phyloP scores from a whole-genome alignment of 257 asterid genomes.

The Jaltomata sinuosa region DNA sequence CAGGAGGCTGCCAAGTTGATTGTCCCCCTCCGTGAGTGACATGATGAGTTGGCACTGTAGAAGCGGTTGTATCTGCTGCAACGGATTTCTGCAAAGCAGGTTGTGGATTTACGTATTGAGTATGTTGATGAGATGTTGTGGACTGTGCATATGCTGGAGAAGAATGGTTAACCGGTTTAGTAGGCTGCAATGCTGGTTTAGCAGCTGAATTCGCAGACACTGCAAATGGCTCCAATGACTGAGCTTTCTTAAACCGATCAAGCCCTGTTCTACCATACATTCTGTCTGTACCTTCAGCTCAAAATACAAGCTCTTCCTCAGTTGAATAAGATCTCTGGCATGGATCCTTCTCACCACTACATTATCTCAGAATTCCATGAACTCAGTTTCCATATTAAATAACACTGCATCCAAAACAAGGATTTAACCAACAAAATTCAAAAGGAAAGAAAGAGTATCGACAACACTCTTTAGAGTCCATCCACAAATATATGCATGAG shows the following conservation, averaged over 20 bases:
- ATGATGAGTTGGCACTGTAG: constrained; percentile 37
- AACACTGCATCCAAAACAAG: not conserved
- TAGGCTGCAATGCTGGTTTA: constrained; percentile 16
- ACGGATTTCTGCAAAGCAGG: constrained; percentile 26
- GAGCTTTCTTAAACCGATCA: constrained; percentile 92
- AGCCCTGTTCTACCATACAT: constrained; percentile 93
- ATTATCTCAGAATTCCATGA: not conserved
- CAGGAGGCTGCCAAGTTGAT: constrained; percentile 96
- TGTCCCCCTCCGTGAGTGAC: constrained; percentile 89
- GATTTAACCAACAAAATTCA: not conserved
- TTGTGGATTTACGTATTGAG: constrained; percentile 30
- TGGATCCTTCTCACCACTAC: not conserved
- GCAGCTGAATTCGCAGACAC: constrained; percentile 43
- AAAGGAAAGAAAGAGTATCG: not conserved
- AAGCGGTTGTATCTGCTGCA: constrained; percentile 23
- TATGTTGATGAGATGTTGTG: constrained; percentile 29
- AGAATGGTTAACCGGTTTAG: constrained; percentile 18
- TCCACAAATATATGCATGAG: not conserved
- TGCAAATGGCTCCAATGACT: constrained; percentile 72
- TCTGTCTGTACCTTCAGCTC: constrained; percentile 1
- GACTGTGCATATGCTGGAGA: constrained; percentile 26
- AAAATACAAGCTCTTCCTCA: not conserved
- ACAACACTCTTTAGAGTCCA: not conserved
- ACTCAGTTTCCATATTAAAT: not conserved
- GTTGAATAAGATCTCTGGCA: not conserved